Percentiles rank a stretch among this genome's conserved stretches.
phyloP scores from a whole-genome alignment of 306 rosid genomes.

The Argentina anserina region DNA sequence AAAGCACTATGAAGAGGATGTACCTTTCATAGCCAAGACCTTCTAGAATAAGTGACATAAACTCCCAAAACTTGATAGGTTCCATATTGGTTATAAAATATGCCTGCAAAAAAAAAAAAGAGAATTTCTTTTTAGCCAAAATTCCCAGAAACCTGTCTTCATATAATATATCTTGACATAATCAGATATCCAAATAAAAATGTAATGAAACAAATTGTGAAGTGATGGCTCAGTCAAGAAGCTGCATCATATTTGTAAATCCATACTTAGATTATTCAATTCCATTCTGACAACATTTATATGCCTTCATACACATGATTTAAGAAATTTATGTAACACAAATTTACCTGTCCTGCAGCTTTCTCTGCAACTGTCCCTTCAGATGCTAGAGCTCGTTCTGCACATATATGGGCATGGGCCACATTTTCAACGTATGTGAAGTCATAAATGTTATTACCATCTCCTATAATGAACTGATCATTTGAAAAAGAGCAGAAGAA shows the following conservation, averaged over 20 bases:
- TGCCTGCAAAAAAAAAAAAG: conserved; percentile 71
- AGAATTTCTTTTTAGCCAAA: conserved; percentile 14
- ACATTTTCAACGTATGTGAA: conserved; percentile 96
- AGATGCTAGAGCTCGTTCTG: conserved; percentile 84
- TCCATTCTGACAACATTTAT: not conserved
- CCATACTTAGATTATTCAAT: not conserved
- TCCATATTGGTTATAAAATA: conserved; percentile 95
- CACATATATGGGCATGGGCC: conserved; percentile 93
- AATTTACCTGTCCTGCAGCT: conserved; percentile 82
- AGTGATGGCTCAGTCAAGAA: not conserved
- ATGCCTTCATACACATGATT: not conserved
- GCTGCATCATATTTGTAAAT: not conserved
- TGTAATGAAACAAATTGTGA: not conserved
- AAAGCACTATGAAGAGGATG: conserved; percentile 3
- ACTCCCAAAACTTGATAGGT: conserved; percentile 92
- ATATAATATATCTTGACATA: not conserved
- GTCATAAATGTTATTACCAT: conserved; percentile 79
- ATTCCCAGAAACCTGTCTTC: conserved; percentile 5
- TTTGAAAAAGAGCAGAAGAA: conserved; percentile 21
- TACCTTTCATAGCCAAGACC: conserved; percentile 95
- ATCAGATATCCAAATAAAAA: not conserved
- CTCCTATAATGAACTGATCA: conserved; percentile 84
- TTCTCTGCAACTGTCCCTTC: conserved; percentile 60
- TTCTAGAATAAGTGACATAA: conserved; percentile 66
- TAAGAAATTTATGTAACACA: not conserved